Conservation (phyloP, 139 green algal genomes). For the Bryopsis sp. region DNA sequence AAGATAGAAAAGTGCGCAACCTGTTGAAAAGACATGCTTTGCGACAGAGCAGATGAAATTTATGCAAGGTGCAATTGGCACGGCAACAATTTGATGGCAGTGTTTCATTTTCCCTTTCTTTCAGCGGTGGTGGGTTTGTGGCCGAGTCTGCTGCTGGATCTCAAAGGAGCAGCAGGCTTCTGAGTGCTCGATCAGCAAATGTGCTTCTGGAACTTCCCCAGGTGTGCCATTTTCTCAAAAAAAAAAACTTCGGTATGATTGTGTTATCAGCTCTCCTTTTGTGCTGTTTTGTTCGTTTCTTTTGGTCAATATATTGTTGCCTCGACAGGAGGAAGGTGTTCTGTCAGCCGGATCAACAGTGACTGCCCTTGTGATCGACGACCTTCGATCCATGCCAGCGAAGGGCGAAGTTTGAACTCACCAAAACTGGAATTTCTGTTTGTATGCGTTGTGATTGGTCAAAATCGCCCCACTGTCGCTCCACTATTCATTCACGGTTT, state of each 20-base stretch:
- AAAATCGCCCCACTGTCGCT: too few relatives aligned
- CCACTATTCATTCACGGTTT: not conserved
- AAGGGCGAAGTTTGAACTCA: not conserved
- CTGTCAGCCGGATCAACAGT: not conserved
- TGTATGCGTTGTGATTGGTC: not conserved
- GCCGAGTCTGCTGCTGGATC: constrained; percentile 78
- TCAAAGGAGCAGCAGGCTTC: constrained; percentile 86
- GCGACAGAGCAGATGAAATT: too few relatives aligned
- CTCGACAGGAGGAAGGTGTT: not conserved
- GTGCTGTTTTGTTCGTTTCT: not conserved
- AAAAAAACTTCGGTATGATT: not conserved
- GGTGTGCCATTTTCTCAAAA: constrained; percentile 3
- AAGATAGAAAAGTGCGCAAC: not conserved
- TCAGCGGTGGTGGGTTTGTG: constrained; percentile 38
- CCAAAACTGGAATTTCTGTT: not conserved
- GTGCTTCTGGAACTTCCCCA: constrained; percentile 49
- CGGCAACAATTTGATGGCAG: too few relatives aligned
- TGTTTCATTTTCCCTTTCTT: too few relatives aligned
- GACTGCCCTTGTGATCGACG: constrained; percentile 15
- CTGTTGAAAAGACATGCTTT: not conserved
- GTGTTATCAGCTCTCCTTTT: not conserved
- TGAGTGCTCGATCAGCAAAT: constrained; percentile 56
- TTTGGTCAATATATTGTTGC: not conserved
- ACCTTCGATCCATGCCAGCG: constrained; percentile 12
- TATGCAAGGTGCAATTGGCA: too few relatives aligned